A percentile compares a stretch with the other conserved stretches of the same genome.
Conservation (phyloP, 1,284 basidiomycete genomes). For the Microbotryum scabiosae region DNA sequence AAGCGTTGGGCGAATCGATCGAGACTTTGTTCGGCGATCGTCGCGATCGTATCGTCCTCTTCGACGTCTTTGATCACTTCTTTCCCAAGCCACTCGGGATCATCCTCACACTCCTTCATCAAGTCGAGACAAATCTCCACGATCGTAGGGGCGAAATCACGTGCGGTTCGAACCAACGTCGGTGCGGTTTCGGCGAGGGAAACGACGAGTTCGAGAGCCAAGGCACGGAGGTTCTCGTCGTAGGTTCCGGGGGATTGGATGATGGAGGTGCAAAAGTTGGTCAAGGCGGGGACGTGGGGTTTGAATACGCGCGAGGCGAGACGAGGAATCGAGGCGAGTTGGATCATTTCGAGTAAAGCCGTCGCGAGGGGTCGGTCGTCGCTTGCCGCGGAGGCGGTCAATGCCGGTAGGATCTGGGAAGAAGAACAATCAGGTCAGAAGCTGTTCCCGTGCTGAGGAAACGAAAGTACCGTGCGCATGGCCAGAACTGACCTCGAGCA, state of each 20-base stretch:
- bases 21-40: conserved; percentile 2
- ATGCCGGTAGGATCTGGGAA: conserved; percentile 5
- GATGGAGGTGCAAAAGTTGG: conserved; percentile 1
- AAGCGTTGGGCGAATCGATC: conserved; percentile 7
- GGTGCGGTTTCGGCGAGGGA: conserved; percentile 10
- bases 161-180: background rate
- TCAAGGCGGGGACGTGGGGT: conserved; percentile 1
- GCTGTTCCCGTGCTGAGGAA: background rate
- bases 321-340: conserved; percentile 8
- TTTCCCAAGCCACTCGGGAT: conserved; percentile 3
- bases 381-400: background rate
- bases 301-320: conserved; percentile 11
- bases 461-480: too few species aligned
- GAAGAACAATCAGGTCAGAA: too few species aligned
- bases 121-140: conserved; percentile 2
- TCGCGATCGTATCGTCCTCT: conserved; percentile 8
- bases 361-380: conserved; percentile 1
- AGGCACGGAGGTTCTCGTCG: conserved; percentile 3
- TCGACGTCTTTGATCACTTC: conserved; percentile 5
- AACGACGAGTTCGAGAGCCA: conserved; percentile 6
- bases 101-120: conserved; percentile 8
- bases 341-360: conserved; percentile 2
- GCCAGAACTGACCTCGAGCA: conserved; percentile 4
- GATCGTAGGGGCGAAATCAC: background rate
- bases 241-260: background rate